Evolutionary conservation across 2,329 filamentous ascomycete genomes (phyloP), one percentile per base, ranked within the genome.

Genomic region (Hymenoscyphus albidus): DNA sequence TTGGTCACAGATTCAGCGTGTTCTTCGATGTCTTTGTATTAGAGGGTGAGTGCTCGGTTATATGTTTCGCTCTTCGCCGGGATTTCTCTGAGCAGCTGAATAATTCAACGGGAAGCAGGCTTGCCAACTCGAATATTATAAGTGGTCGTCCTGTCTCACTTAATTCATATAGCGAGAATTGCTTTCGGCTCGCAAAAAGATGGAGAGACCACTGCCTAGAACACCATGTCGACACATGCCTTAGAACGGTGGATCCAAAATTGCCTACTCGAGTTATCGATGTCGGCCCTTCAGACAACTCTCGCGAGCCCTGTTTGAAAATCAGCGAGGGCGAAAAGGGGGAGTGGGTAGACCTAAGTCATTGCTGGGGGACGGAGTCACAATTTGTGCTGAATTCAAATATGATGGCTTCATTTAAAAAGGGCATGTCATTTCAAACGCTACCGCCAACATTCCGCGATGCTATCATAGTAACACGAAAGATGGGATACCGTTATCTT

Each of bases 401-500:
- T 1, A 48, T 18, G 5, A n/a, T 48, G 18, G 16, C 42, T 7
- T 18, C 16, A 7, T 7, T 48, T n/a, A 14, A 16, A 7, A n/a
- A n/a, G 2, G 7, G 5, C 7, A 18, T 48, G 4, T 5, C 14
- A 5, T 14, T 48, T 48, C 42, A 40, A 18, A 32, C 16, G n/a
- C 9, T 58, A 38, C 35, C 57, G 18, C 31, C 57, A n/a, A 58
- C 57, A n/a, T 55, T 64, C 7, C 39, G 44, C 14, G 62, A 64
- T 57, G 62, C 62, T 12, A 62, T 64, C 18, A 51, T 16, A 3
- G 58, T 62, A 7, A 58, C 56, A 32, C 31, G 57, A 27, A 14
- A 44, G 3, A 27, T 64, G 35, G 63, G 59, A 44, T 62, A 58
- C 18, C 59, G 63, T 16, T 64, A 62, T 38, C 32, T 64, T 18